Evolutionary conservation across 2,329 filamentous ascomycete species (phyloP), one percentile per base, ranked within the genome.

Genomic region (Alternaria arborescens): DNA sequence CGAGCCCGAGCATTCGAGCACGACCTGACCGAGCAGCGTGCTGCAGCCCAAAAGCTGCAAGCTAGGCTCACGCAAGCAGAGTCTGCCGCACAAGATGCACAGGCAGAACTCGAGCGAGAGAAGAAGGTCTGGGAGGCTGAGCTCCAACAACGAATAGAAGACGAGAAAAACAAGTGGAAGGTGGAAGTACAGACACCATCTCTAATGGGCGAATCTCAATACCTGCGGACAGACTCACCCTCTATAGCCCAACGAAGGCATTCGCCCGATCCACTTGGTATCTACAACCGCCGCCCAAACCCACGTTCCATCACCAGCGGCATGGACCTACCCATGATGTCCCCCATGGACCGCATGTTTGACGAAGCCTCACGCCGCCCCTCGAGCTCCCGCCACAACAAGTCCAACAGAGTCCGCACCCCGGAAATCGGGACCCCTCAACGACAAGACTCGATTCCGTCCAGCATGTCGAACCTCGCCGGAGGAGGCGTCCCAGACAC

Each of bases 41-140:
- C 84, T 4, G 84, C 89, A 63, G 77, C 91, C 26, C 86, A 88
- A 46, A 80, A 84, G 16, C 80, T 96, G 3, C 87, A 88, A 64
- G 85, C 85, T 60, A 86, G 87, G n/a, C 84, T 89, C 22, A 86
- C 90, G 66, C 85, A 90, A 62, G 83, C 84, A 16, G 82, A 95
- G 70, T 82, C 86, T 8, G 87, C 89, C 5, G 81, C 93, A 1
- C 79, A 85, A 28, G 86, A 91, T 54, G 79, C 85, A 1, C 83
- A 82, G 59, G 81, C 82, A 53, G 84, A 88, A 10, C 79, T 88
- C 16, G 82, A 85, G 38, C 84, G 85, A 47, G 87, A 90, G 68
- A 88, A 85, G 70, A 85, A 86, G 67, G 70, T 82, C 2, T 85
- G 81, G 77, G 88, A 90, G 66, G 78, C 82, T 14, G 86, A 88